Base-by-base conservation (phyloP, 768 basidiomycete genomes). In the Phlegmacium glaucopus region DNA sequence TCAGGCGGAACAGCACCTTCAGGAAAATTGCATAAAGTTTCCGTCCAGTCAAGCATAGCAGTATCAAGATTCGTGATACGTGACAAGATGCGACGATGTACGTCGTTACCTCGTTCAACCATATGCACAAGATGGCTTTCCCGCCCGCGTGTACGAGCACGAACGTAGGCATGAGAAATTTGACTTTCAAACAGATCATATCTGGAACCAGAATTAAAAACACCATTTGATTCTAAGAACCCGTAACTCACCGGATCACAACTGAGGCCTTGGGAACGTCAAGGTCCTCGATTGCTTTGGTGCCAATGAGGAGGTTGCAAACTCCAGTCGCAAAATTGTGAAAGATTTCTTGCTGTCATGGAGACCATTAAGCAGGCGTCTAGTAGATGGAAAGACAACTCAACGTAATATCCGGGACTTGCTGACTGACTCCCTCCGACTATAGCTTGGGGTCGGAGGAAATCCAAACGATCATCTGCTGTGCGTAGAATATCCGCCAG, bases 141-240 rank as follows among this genome's bases (percentile, higher is more conserved):
- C 35, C 70, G 64, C 7, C 74, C 75, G 39, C 70, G 59, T 34
- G 78, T 69, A 27, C 71, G 69, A 26, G 77, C 72, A 26, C 77
- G 78, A 37, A 73, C 66, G 56, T 76, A 78, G 11, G 77, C 78
- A 59, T 81, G 76, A 4, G 82, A 82, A 6, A 84, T 58, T 44
- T 80, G 79, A 51, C 83, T 80, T 52, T 84, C 79, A 47, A 79
- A 80, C 1, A 83, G 58, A 55, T 85, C 76, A 54, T 74, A 85
- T 25, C 85, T 87, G 41, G 3, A 27, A 26, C 32, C 35, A 25
- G 45, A 38, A 51, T 54, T 27, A 42, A 41, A 35, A 34, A 42
- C 25, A 25, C 32, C 17, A 29, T 30, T 29, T 29, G 29, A 38
- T 22, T 22, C 22, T 17, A 13, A 34, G 4, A 39, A 40, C 26